Percentiles rank a stretch among this genome's conserved stretches.
phyloP scores from a whole-genome alignment of 768 basidiomycete genomes.

The Collybia sp. region DNA sequence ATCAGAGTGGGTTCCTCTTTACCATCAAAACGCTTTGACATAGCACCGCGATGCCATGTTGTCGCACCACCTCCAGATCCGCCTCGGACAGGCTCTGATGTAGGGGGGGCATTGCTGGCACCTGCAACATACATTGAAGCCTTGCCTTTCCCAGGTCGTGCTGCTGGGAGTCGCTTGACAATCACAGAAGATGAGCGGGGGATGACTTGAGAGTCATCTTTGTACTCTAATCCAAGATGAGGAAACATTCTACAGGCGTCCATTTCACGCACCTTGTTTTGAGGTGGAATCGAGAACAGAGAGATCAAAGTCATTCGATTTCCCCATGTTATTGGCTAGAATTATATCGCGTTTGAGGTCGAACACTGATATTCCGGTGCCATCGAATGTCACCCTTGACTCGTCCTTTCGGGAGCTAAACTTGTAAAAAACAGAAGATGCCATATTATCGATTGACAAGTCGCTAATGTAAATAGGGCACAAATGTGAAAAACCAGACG shows the following conservation, averaged over 20 bases:
- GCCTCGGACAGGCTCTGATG: constrained; percentile 42
- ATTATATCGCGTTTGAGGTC: constrained; percentile 99
- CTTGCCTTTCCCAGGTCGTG: constrained; percentile 77
- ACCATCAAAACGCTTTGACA: constrained; percentile 88
- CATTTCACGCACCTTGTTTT: constrained; percentile 70
- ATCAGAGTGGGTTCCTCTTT: constrained; percentile 54
- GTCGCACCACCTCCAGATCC: constrained; percentile 24
- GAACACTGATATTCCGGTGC: constrained; percentile 98
- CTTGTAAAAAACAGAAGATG: constrained; percentile 96
- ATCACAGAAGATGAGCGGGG: constrained; percentile 94
- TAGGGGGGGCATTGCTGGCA: constrained; percentile 34
- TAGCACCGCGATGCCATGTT: constrained; percentile 66
- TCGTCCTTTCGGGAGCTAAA: constrained; percentile 96
- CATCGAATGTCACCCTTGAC: constrained; percentile 94
- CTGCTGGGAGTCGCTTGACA: constrained; percentile 84
- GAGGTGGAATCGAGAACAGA: constrained; percentile 79
- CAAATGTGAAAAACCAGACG: not conserved
- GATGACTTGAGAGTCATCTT: constrained; percentile 87
- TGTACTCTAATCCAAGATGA: constrained; percentile 60
- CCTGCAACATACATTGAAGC: constrained; percentile 71
- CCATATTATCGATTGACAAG: constrained; percentile 45
- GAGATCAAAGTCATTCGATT: constrained; percentile 96
- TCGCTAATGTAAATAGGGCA: constrained; percentile 17
- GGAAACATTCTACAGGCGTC: not conserved
- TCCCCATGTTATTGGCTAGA: constrained; percentile 90